These are phyloP conservation scores for Chenopodium album DNA, from an alignment of 148 eudicot genomes.

Conservation along the genomic window DNA sequence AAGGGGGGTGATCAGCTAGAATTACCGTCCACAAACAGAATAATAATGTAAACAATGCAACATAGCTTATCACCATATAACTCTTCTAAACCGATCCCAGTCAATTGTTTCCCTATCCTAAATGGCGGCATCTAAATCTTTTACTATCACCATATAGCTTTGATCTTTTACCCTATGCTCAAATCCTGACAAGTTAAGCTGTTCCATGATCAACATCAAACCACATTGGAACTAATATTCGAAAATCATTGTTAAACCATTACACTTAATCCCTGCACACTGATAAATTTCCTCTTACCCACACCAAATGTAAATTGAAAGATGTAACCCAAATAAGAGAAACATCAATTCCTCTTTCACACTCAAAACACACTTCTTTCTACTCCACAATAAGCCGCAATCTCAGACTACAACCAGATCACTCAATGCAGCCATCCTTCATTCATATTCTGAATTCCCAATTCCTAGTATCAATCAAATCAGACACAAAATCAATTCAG, in stretches of 20 bases:
- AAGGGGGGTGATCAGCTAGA: too few relatives aligned
- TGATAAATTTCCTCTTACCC: not conserved
- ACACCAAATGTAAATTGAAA: not conserved
- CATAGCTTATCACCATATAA: not conserved
- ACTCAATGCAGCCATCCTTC: not conserved
- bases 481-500: not conserved
- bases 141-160: too few relatives aligned
- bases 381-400: not conserved
- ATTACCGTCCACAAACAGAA: not conserved
- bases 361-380: not conserved
- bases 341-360: not conserved
- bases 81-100: not conserved
- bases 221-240: not conserved
- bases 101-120: not conserved
- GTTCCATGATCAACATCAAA: not conserved
- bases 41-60: not conserved
- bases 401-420: not conserved
- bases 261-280: not conserved
- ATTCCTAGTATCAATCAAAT: not conserved
- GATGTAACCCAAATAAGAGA: not conserved
- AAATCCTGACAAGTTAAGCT: not conserved
- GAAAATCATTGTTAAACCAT: not conserved
- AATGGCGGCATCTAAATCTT: too few relatives aligned
- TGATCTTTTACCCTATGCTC: not conserved
- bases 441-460: not conserved